phyloP scores from a whole-genome alignment of 164 flowering plant genomes.

The Platanus orientalis region DNA sequence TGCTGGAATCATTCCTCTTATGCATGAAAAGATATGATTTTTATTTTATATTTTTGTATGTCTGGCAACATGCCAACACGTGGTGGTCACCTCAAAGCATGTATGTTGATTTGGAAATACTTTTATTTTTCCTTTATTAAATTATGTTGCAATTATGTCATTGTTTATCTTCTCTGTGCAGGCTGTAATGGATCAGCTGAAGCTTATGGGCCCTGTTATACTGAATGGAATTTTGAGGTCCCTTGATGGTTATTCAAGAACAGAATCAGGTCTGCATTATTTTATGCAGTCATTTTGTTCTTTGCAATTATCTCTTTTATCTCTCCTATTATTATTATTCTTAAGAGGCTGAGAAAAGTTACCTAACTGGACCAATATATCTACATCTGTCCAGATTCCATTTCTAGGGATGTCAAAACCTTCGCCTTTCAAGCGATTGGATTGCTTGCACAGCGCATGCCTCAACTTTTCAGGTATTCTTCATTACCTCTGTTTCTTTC shows the following conservation, averaged over 20 bases:
- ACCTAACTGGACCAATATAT: background rate
- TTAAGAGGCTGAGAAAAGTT: background rate
- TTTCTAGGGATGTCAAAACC: constrained; percentile 61
- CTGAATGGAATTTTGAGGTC: constrained; percentile 71
- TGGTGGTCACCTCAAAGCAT: no score
- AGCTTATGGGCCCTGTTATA: constrained; percentile 91
- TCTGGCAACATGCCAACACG: no score
- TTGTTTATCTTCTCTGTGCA: constrained; percentile 28
- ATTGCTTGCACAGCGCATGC: constrained; percentile 87
- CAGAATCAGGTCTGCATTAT: constrained; percentile 54
- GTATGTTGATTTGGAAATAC: no score
- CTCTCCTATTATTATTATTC: background rate
- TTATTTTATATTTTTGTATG: no score
- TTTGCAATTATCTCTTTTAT: background rate
- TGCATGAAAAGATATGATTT: no score
- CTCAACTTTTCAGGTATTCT: constrained; percentile 81
- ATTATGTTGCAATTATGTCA: no score
- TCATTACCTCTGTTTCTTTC: background rate
- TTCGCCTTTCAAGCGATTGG: constrained; percentile 95
- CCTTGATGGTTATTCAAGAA: constrained; percentile 52
- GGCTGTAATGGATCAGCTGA: constrained; percentile 77
- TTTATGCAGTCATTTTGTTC: background rate
- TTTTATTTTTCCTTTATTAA: no score
- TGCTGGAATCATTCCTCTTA: no score
- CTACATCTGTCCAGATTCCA: constrained; percentile 33